A percentile compares a stretch with the other conserved stretches of the same genome.
phyloP scores from a whole-genome alignment of 768 basidiomycete genomes.

The Candolleomyces eurysporus region DNA sequence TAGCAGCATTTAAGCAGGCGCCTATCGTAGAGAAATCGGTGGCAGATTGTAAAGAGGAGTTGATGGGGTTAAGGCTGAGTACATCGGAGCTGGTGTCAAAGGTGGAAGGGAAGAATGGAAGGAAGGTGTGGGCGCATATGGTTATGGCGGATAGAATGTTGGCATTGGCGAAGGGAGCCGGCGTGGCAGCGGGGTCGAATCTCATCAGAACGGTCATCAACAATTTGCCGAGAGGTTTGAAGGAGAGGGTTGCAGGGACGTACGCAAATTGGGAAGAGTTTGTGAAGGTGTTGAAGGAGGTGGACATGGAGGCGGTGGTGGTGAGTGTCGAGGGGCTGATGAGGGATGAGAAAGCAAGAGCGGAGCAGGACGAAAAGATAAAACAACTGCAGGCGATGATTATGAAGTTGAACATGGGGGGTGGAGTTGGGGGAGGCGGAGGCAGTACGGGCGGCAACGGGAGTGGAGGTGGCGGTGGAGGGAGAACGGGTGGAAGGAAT shows the following conservation, averaged over 20 bases:
- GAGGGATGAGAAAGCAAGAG: background rate
- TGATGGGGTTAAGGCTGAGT: conserved; percentile 12
- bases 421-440: background rate
- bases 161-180: background rate
- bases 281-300: background rate
- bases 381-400: background rate
- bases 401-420: background rate
- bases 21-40: background rate
- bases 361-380: background rate
- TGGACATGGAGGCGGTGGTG: background rate
- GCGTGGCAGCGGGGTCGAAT: background rate
- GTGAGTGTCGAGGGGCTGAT: background rate
- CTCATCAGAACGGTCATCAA: background rate
- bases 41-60: conserved; percentile 23
- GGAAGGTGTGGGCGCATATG: background rate
- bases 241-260: background rate
- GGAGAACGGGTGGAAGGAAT: background rate
- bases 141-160: background rate
- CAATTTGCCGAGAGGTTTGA: background rate
- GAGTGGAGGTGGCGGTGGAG: background rate
- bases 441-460: background rate
- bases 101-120: background rate
- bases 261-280: background rate
- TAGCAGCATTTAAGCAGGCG: background rate
- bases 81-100: background rate